Conservation (phyloP, 2,329 filamentous ascomycete species). For the Ampelomyces quisqualis region DNA sequence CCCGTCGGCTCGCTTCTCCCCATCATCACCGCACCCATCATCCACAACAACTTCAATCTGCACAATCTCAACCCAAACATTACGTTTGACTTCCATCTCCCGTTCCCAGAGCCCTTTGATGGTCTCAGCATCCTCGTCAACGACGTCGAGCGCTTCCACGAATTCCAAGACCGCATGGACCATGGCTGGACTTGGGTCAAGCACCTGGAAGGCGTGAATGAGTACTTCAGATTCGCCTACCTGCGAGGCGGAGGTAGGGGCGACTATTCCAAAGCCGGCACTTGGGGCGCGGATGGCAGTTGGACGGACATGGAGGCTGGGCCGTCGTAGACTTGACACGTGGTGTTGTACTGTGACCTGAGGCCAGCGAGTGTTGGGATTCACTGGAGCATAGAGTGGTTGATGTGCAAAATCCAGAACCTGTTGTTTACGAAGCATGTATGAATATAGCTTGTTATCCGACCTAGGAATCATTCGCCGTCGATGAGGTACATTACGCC, state of each 20-base stretch:
- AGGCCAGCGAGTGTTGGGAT: too few relatives aligned
- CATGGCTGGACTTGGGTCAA: conserved; percentile 61
- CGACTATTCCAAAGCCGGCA: conserved; percentile 75
- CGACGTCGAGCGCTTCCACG: conserved; percentile 78
- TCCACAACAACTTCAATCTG: conserved; percentile 49
- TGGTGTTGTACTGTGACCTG: too few relatives aligned
- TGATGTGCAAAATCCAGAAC: too few relatives aligned
- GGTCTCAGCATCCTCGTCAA: conserved; percentile 81
- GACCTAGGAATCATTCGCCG: too few relatives aligned
- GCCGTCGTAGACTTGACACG: too few relatives aligned
- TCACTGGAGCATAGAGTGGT: too few relatives aligned
- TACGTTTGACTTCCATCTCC: conserved; percentile 60
- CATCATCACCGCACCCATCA: conserved; percentile 41
- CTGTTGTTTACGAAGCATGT: too few relatives aligned
- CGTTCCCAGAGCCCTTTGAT: conserved; percentile 59
- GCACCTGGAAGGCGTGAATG: conserved; percentile 51
- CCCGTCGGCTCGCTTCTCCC: conserved; percentile 62
- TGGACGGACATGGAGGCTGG: conserved; percentile 68
- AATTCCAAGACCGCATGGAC: conserved; percentile 56
- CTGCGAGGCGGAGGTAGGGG: conserved; percentile 64
- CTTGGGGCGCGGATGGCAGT: conserved; percentile 63
- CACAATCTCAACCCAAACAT: conserved; percentile 54
- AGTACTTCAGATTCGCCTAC: conserved; percentile 78
- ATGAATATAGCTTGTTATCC: too few relatives aligned
- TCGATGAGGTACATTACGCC: too few relatives aligned